Conservation (phyloP, 345 rosid species). For the Bruguiera parviflora region DNA sequence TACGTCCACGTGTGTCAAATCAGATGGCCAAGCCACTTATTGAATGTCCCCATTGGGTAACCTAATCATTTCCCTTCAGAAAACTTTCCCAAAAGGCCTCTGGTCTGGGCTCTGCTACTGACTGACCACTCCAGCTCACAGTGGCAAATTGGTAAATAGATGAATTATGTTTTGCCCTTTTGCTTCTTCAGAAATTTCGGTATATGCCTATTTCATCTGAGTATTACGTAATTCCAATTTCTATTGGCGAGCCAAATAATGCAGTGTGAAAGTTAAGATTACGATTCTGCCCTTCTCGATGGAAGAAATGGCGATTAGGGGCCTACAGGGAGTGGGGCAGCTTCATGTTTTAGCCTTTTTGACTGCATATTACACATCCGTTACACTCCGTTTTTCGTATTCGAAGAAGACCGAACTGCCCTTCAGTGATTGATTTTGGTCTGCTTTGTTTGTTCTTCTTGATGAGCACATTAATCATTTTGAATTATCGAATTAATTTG, state of each 20-base stretch:
- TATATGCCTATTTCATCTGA: too few species aligned
- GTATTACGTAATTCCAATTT: too few species aligned
- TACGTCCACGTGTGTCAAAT: conserved; percentile 31
- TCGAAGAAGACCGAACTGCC: too few species aligned
- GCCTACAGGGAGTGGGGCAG: background rate
- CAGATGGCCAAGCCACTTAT: conserved; percentile 4
- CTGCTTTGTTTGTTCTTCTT: too few species aligned
- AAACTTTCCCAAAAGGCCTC: background rate
- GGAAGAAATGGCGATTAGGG: too few species aligned
- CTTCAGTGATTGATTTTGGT: too few species aligned
- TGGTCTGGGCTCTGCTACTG: background rate
- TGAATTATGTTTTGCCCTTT: too few species aligned
- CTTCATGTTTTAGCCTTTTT: background rate
- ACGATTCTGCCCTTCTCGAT: background rate
- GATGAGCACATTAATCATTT: too few species aligned
- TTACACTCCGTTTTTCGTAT: conserved; percentile 1
- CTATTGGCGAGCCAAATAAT: too few species aligned
- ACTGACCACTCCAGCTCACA: background rate
- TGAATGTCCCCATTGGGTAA: background rate
- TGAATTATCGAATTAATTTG: too few species aligned
- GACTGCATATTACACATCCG: conserved; percentile 20
- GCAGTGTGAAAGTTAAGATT: background rate
- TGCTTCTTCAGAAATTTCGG: too few species aligned
- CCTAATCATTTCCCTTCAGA: conserved; percentile 12
- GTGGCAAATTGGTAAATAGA: background rate